phyloP scores from a whole-genome alignment of 2,329 filamentous ascomycete genomes.

The Colletotrichum navitas region DNA sequence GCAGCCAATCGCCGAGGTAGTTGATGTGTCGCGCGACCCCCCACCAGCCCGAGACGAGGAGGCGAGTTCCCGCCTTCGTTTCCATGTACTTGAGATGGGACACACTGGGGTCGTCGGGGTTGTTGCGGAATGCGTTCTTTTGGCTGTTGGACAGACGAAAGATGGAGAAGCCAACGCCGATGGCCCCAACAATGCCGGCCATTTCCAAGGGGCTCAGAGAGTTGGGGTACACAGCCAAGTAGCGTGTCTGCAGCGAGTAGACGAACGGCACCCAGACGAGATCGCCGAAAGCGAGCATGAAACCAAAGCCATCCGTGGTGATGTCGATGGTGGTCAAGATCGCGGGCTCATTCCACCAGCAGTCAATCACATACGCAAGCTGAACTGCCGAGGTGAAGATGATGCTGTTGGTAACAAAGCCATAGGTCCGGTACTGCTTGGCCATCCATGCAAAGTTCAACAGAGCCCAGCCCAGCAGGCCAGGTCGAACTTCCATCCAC shows the following conservation, averaged over 20 bases:
- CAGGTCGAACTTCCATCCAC: conserved; percentile 91
- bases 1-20: conserved; percentile 95
- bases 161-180: conserved; percentile 83
- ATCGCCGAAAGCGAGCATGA: conserved; percentile 95
- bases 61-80: conserved; percentile 83
- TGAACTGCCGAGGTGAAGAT: conserved; percentile 83
- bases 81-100: conserved; percentile 87
- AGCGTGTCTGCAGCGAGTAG: conserved; percentile 87
- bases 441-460: conserved; percentile 87
- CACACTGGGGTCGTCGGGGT: conserved; percentile 84
- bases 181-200: conserved; percentile 73
- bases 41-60: conserved; percentile 94
- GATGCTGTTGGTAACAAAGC: conserved; percentile 88
- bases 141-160: conserved; percentile 95
- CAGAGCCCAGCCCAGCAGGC: conserved; percentile 89
- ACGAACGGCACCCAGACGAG: conserved; percentile 93
- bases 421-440: conserved; percentile 88
- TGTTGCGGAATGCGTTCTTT: conserved; percentile 93
- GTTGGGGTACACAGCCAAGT: conserved; percentile 85
- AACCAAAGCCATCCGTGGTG: conserved; percentile 91
- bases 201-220: conserved; percentile 79
- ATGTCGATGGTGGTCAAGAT: conserved; percentile 96
- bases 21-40: conserved; percentile 93
- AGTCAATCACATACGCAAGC: conserved; percentile 85
- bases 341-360: conserved; percentile 87